Evolutionary conservation across 306 rosid genomes (phyloP).

Genomic region (Hippophae rhamnoides): DNA sequence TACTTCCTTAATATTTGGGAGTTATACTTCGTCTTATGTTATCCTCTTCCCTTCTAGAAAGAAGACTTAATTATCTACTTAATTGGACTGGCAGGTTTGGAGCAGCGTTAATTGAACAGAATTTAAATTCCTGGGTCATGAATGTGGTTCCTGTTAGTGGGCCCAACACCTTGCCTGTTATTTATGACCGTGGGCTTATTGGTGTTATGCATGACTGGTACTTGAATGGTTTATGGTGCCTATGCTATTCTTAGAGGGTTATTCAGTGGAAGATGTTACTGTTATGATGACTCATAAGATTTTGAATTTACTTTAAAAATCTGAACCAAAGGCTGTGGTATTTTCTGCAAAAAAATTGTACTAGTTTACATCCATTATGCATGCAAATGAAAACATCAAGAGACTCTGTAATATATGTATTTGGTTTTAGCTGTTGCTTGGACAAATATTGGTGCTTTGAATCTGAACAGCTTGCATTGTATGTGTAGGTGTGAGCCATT

Average conservation of each 20-base stretch:
- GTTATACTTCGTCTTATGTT: background rate
- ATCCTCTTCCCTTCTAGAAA: background rate
- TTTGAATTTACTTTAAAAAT: too few relatives aligned
- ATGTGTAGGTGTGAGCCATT: constrained; percentile 83
- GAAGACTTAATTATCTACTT: constrained; percentile 18
- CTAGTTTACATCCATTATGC: background rate
- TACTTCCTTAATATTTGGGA: constrained; percentile 9
- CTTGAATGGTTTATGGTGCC: background rate
- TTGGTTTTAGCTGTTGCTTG: background rate
- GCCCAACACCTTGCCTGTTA: constrained; percentile 87
- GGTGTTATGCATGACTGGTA: constrained; percentile 99
- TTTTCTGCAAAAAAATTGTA: too few relatives aligned
- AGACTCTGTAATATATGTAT: background rate
- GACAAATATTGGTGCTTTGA: background rate
- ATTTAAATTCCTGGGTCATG: constrained; percentile 78
- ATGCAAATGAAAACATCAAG: constrained; percentile 3
- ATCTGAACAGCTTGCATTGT: constrained; percentile 5
- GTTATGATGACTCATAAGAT: too few relatives aligned
- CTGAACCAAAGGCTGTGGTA: too few relatives aligned
- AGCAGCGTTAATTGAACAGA: constrained; percentile 52
- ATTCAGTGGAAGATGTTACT: too few relatives aligned
- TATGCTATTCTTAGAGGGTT: too few relatives aligned
- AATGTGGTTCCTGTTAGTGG: constrained; percentile 92
- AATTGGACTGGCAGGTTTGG: constrained; percentile 66
- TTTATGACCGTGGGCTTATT: constrained; percentile 86